Percentiles rank a stretch among this genome's conserved stretches.
phyloP scores from a whole-genome alignment of 768 basidiomycete genomes.

The Serendipita vermifera region DNA sequence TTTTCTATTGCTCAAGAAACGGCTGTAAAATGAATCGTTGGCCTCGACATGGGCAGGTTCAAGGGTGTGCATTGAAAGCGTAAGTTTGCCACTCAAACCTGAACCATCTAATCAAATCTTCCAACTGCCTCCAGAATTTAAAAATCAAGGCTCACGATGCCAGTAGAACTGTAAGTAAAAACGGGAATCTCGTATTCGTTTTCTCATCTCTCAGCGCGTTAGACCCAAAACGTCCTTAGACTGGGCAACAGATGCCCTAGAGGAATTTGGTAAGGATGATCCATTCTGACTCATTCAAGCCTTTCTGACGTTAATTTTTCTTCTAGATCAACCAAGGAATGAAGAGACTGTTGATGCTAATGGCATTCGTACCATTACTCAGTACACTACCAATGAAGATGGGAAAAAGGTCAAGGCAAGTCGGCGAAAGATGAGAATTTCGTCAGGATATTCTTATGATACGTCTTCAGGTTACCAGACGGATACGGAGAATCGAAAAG shows the following conservation, averaged over 20 bases:
- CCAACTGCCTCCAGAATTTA: no score
- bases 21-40: no score
- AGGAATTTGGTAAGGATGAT: neutral
- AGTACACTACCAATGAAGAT: slow-evolving; percentile 76
- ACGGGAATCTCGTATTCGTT: neutral
- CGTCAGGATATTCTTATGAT: neutral
- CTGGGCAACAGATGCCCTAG: neutral
- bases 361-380: slow-evolving; percentile 73
- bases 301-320: neutral
- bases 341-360: slow-evolving; percentile 73
- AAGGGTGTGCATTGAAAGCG: no score
- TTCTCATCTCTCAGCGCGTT: neutral
- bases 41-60: no score
- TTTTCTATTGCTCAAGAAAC: no score
- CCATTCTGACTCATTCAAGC: neutral
- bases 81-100: no score
- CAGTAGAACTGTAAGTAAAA: neutral
- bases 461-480: slow-evolving; percentile 59
- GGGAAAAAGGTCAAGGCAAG: slow-evolving; percentile 89
- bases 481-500: slow-evolving; percentile 73
- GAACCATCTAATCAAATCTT: neutral
- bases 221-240: neutral
- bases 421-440: slow-evolving; percentile 12
- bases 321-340: slow-evolving; percentile 33
- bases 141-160: no score